Conservation (phyloP, 257 asterid genomes). For the Nemophila menziesii region DNA sequence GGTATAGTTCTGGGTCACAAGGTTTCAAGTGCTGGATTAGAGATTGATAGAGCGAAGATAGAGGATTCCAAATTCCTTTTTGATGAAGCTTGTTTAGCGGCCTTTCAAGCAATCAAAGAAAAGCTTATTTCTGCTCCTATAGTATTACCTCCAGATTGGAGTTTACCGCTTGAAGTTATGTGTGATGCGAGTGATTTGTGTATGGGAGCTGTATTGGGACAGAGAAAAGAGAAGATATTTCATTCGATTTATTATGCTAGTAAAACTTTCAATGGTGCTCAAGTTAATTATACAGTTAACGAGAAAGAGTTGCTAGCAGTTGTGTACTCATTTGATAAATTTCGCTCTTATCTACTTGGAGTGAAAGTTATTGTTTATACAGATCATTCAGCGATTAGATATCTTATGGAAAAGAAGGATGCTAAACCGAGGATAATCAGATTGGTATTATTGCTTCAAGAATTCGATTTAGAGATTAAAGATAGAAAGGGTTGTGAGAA, state of each 20-base stretch:
- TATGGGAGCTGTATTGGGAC: background rate
- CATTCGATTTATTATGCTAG: background rate
- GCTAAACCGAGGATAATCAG: background rate
- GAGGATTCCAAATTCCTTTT: too few species aligned
- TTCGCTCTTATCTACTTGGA: too few species aligned
- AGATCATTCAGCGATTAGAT: background rate
- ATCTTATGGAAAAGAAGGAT: background rate
- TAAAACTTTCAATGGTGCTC: background rate
- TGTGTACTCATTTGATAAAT: background rate
- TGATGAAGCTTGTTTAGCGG: too few species aligned
- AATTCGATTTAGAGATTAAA: background rate
- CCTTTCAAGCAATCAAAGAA: too few species aligned
- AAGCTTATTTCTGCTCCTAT: too few species aligned
- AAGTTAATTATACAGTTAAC: background rate
- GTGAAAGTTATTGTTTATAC: too few species aligned
- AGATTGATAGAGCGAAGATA: too few species aligned
- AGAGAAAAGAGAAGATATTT: background rate
- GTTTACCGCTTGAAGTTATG: too few species aligned
- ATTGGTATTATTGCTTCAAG: background rate
- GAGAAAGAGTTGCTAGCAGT: background rate
- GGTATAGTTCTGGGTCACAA: too few species aligned
- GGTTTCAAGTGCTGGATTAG: too few species aligned
- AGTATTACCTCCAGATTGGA: too few species aligned
- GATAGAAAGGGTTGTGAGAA: background rate
- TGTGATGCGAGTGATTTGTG: too few species aligned